phyloP scores from a whole-genome alignment of 148 eudicot genomes.

The Silene uniflora region DNA sequence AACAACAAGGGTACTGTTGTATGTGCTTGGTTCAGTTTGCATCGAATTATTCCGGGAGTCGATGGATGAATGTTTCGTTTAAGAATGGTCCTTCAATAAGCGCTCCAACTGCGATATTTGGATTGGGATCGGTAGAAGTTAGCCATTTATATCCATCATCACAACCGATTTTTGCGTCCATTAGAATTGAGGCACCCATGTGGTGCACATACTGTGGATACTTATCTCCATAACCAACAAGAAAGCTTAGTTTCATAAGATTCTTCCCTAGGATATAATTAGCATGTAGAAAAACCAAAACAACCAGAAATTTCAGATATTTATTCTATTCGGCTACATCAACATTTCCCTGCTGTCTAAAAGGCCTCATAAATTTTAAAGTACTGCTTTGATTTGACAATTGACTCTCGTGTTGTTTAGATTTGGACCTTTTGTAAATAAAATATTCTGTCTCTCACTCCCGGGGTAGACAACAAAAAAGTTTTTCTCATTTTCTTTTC shows the following conservation, averaged over 20 bases:
- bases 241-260: conserved; percentile 73
- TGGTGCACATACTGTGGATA: conserved; percentile 82
- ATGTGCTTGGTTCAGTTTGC: conserved; percentile 87
- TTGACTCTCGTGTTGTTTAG: too few relatives aligned
- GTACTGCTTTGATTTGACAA: too few relatives aligned
- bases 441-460: too few relatives aligned
- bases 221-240: conserved; percentile 83
- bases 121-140: conserved; percentile 53
- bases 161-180: conserved; percentile 49
- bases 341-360: too few relatives aligned
- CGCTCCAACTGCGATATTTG: conserved; percentile 74
- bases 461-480: too few relatives aligned
- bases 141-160: conserved; percentile 67
- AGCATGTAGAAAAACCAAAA: conserved; percentile 37
- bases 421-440: too few relatives aligned
- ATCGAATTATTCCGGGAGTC: conserved; percentile 83
- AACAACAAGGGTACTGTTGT: conserved; percentile 71
- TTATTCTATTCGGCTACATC: too few relatives aligned
- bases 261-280: conserved; percentile 82
- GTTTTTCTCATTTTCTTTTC: too few relatives aligned
- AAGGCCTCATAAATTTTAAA: too few relatives aligned
- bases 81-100: conserved; percentile 80
- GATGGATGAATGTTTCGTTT: conserved; percentile 58
- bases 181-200: conserved; percentile 89
- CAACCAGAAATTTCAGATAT: background rate